Evolutionary conservation across 192 early-diverging fungal genomes (phyloP).

Genomic region (Dissophora globulifera): DNA sequence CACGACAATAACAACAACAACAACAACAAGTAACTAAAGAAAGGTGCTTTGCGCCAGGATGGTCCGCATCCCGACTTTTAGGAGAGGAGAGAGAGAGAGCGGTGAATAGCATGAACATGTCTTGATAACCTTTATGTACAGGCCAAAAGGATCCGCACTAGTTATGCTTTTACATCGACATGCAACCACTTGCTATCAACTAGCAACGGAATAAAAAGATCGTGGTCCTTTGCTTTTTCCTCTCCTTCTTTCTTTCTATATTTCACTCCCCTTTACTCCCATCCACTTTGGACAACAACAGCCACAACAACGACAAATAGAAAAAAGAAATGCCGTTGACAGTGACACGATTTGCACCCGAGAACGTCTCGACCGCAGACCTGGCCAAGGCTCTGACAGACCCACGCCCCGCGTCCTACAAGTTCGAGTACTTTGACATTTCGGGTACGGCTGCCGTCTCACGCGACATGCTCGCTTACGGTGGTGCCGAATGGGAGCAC

Average conservation of each 20-base stretch:
- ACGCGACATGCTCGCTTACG: conserved; percentile 38
- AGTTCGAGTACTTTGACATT: conserved; percentile 22
- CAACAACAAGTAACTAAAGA: neutral
- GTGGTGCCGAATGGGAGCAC: conserved; percentile 32
- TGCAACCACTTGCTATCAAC: too few species aligned
- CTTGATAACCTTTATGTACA: too few species aligned
- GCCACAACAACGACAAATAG: neutral
- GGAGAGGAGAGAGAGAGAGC: too few species aligned
- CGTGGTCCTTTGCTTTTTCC: too few species aligned
- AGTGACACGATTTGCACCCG: conserved; percentile 15
- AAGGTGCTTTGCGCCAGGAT: conserved; percentile 12
- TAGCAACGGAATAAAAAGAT: too few species aligned
- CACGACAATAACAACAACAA: too few species aligned
- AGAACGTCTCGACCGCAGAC: conserved; percentile 44
- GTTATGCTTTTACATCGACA: too few species aligned
- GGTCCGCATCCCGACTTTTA: conserved; percentile 14
- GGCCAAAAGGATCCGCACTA: too few species aligned
- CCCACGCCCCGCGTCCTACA: conserved; percentile 6
- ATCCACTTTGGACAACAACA: neutral
- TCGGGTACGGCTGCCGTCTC: conserved; percentile 7
- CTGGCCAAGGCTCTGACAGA: conserved; percentile 19
- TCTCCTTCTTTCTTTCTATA: too few species aligned
- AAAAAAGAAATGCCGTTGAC: conserved; percentile 20
- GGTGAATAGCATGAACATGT: too few species aligned
- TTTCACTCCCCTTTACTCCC: too few species aligned